Base-by-base conservation (phyloP, 805 yeast species). In the Debaryomyces prosopidis region DNA sequence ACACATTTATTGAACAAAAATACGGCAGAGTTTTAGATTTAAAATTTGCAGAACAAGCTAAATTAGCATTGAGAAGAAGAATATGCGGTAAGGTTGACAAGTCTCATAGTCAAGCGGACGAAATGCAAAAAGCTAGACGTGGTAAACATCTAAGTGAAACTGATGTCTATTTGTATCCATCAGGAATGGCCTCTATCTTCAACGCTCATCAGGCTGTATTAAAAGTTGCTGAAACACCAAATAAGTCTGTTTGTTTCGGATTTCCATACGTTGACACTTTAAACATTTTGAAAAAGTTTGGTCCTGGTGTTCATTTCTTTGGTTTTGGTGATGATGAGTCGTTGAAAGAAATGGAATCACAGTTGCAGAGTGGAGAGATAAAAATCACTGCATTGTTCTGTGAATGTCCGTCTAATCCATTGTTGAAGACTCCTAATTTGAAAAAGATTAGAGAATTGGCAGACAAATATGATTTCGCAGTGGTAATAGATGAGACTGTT, bases 351-450 rank as follows among this genome's bases (percentile, higher is more conserved):
- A 66, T 94, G 34, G 94, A 89, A 58, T 54, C 55, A 5, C 68
- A 77, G 40, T 75, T 94, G 46, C 79, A 76, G 44, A 49, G 53
- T 3, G 74, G 77, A 0, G 90, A 90, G 14, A 44, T 59, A 34
- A 79, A 76, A 47, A 81, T 88, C n/a, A 62, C 87, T 53, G 87
- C 88, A 0, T 75, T 94, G 32, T 88, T 89, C 60, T 86, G 96
- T 62, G 99, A 94, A 65, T 85, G 96, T 49, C 99, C 99, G 1
- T 86, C 96, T 0, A 91, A 91, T 63, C 98, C 98, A n/a, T 70
- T 91, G 48, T 71, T 95, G 50, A 86, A 82, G 58, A 86, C 96
- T 37, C 96, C 97, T 1, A 81, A 95, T 61, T 69, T 94, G 57
- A 62, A 62, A 35, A 78, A 82, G 54, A 78, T 90, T 47, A 77